Evolutionary conservation across 257 asterid species (phyloP).

Genomic region (Petunia secreta): DNA sequence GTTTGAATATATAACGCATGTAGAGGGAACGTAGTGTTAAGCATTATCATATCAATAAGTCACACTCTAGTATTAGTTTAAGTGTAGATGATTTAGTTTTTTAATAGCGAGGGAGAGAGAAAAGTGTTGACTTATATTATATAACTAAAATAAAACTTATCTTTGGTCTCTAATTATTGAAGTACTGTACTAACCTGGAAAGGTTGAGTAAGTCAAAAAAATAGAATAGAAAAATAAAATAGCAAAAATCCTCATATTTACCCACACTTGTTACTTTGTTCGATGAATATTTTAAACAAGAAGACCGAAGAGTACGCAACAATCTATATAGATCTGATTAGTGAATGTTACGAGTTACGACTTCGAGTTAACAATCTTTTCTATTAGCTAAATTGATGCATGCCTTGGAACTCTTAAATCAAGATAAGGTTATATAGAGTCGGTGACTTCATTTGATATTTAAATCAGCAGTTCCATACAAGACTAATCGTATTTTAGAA

Average conservation of each 20-base stretch:
- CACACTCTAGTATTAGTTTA: background rate
- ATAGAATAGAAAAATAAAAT: background rate
- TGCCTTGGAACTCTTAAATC: background rate
- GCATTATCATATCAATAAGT: background rate
- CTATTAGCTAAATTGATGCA: conserved; percentile 5
- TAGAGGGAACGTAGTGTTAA: background rate
- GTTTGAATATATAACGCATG: background rate
- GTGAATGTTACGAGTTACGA: background rate
- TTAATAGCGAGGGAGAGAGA: background rate
- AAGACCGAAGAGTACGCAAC: background rate
- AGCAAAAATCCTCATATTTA: background rate
- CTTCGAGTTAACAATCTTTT: background rate
- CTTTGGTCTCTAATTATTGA: conserved; percentile 14
- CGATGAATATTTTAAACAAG: background rate
- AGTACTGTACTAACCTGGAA: conserved; percentile 1
- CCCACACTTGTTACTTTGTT: background rate
- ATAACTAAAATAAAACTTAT: background rate
- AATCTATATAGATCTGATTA: background rate
- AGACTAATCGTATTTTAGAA: background rate
- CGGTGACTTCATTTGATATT: background rate
- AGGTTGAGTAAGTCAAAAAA: background rate
- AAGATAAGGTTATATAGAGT: background rate
- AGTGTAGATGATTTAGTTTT: background rate
- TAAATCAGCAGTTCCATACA: background rate
- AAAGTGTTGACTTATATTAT: conserved; percentile 11